phyloP scores from a whole-genome alignment of 257 asterid genomes.

The Fraxinus pennsylvanica region DNA sequence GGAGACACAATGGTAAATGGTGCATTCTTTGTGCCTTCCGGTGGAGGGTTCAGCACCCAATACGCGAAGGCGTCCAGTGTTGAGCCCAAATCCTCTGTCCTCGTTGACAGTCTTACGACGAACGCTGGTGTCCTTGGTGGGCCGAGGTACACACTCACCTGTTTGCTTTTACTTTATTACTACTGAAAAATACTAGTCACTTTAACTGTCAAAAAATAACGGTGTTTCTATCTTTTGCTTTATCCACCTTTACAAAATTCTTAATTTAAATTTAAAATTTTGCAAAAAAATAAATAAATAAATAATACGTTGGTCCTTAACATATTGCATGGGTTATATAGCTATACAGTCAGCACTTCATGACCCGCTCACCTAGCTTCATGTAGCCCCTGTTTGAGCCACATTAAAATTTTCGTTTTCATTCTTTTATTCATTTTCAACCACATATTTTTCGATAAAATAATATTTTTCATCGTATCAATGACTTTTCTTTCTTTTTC shows the following conservation, averaged over 20 bases:
- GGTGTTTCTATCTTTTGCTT: neutral
- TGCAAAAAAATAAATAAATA: neutral
- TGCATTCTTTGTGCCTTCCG: constrained; percentile 68
- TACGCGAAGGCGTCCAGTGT: constrained; percentile 54
- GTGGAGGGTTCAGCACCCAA: constrained; percentile 44
- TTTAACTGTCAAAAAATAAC: neutral
- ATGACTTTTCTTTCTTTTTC: no score
- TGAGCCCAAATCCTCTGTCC: constrained; percentile 42
- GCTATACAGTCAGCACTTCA: no score
- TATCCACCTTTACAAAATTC: neutral
- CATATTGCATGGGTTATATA: neutral
- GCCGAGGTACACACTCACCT: constrained; percentile 29
- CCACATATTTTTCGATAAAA: no score
- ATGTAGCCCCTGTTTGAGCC: no score
- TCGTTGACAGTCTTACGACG: constrained; percentile 47
- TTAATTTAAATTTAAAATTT: neutral
- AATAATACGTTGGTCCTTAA: neutral
- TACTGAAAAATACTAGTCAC: neutral
- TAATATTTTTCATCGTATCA: no score
- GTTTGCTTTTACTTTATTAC: neutral
- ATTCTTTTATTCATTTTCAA: no score
- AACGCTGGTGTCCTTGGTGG: constrained; percentile 52
- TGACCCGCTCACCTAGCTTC: no score
- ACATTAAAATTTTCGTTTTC: no score
- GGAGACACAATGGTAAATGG: constrained; percentile 67